Percentiles rank a stretch among this genome's conserved stretches.
These are phyloP conservation scores for Hypoxylon rickii DNA, from an alignment of 495 filamentous ascomycete species.

Conservation along the genomic window DNA sequence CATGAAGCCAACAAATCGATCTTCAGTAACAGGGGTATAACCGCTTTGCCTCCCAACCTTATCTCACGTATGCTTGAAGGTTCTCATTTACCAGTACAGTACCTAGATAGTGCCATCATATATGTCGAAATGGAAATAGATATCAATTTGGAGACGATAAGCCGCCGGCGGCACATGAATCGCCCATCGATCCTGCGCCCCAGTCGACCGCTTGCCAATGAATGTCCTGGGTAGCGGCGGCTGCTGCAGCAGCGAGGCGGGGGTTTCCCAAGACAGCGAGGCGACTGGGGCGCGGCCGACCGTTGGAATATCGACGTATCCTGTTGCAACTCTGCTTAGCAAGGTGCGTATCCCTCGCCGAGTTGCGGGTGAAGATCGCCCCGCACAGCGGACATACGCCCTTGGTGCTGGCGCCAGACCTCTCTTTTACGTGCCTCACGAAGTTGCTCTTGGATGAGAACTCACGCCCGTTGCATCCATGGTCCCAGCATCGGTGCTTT, in stretches of 20 bases:
- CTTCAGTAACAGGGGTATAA: conserved; percentile 25
- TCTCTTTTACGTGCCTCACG: conserved; percentile 85
- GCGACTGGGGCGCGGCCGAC: conserved; percentile 37
- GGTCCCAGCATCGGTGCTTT: conserved; percentile 94
- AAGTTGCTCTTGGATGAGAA: conserved; percentile 96
- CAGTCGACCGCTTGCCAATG: conserved; percentile 33
- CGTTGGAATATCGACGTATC: conserved; percentile 39
- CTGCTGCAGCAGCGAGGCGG: conserved; percentile 34
- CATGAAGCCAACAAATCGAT: conserved; percentile 16
- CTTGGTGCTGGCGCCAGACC: conserved; percentile 83
- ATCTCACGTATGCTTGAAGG: neutral
- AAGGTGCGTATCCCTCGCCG: conserved; percentile 85
- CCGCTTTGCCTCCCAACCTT: conserved; percentile 11
- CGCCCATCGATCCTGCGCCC: conserved; percentile 25
- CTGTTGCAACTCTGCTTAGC: conserved; percentile 41
- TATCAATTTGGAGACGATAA: conserved; percentile 24
- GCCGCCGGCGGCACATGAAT: conserved; percentile 6
- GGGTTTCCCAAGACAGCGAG: conserved; percentile 37
- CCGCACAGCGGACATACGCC: conserved; percentile 84
- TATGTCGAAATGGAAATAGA: too few species aligned
- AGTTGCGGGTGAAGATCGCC: conserved; percentile 88
- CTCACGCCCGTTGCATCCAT: conserved; percentile 92
- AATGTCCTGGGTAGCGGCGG: conserved; percentile 34
- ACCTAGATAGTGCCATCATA: conserved; percentile 3
- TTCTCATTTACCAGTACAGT: conserved; percentile 11